phyloP scores from a whole-genome alignment of 208 protist species.

The Leishmania gerbilli region DNA sequence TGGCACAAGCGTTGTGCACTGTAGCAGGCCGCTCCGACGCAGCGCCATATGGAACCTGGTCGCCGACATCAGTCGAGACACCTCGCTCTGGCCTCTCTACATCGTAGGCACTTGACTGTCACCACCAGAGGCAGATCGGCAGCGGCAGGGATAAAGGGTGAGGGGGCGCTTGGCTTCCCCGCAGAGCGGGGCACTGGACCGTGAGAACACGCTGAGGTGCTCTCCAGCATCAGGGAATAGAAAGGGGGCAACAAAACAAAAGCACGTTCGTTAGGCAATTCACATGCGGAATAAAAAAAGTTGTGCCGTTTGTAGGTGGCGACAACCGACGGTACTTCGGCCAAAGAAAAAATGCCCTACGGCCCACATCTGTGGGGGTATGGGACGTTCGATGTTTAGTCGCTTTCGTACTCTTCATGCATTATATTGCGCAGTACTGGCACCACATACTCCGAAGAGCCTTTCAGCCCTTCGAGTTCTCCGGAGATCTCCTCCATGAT shows the following conservation, averaged over 20 bases:
- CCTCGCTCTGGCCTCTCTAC: background rate
- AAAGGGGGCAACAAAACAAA: background rate
- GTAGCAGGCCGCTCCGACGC: background rate
- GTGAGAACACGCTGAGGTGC: background rate
- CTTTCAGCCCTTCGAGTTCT: constrained; percentile 28
- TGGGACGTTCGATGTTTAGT: background rate
- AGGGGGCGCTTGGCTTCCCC: too few species aligned
- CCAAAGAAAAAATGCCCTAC: background rate
- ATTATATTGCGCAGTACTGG: constrained; percentile 8
- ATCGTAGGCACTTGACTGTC: background rate
- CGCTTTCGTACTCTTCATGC: constrained; percentile 15
- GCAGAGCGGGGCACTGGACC: background rate
- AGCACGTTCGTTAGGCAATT: background rate
- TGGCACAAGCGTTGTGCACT: background rate
- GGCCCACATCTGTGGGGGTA: background rate
- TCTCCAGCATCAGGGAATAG: background rate
- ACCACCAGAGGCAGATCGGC: background rate
- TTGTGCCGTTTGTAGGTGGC: background rate
- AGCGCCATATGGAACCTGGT: background rate
- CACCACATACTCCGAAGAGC: constrained; percentile 12
- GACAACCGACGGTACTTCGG: too few species aligned
- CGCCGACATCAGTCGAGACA: background rate
- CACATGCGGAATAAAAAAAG: background rate
- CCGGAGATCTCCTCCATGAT: constrained; percentile 27
- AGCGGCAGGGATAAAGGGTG: background rate